Conservation (phyloP, 306 rosid genomes). For the Sindora glabra region DNA sequence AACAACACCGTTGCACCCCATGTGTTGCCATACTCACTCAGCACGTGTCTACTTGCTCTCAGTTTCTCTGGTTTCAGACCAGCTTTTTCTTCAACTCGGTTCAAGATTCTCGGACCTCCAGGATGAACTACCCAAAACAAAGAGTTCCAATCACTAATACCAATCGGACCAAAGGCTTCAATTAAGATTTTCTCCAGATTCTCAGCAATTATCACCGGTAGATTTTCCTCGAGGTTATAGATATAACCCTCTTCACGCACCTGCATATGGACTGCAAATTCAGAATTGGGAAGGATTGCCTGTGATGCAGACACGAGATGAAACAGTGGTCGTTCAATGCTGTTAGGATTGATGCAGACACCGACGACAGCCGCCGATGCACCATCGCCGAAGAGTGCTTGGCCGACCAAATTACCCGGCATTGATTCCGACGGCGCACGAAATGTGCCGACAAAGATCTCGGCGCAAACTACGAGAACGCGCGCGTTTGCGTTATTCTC, state of each 20-base stretch:
- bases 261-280: slow-evolving; percentile 24
- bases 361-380: slow-evolving; percentile 26
- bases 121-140: slow-evolving; percentile 23
- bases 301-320: neutral
- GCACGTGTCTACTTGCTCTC: slow-evolving; percentile 18
- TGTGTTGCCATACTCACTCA: slow-evolving; percentile 36
- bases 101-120: slow-evolving; percentile 28
- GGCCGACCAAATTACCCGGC: slow-evolving; percentile 32
- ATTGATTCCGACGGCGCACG: slow-evolving; percentile 16
- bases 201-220: slow-evolving; percentile 8
- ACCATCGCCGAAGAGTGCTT: slow-evolving; percentile 34
- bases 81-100: neutral
- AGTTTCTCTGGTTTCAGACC: slow-evolving; percentile 23
- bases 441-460: slow-evolving; percentile 11
- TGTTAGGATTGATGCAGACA: slow-evolving; percentile 6
- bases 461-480: slow-evolving; percentile 28
- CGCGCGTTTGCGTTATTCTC: slow-evolving; percentile 29
- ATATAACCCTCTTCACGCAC: slow-evolving; percentile 31
- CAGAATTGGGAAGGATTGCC: slow-evolving; percentile 17
- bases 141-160: slow-evolving; percentile 21
- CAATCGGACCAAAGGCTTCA: slow-evolving; percentile 1
- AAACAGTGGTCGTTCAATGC: slow-evolving; percentile 6
- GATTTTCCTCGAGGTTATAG: slow-evolving; percentile 8
- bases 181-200: slow-evolving; percentile 10
- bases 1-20: slow-evolving; percentile 18